These are phyloP conservation scores for Aspergillus sp. DNA, from an alignment of 2,329 filamentous ascomycete species.

Conservation along the genomic window DNA sequence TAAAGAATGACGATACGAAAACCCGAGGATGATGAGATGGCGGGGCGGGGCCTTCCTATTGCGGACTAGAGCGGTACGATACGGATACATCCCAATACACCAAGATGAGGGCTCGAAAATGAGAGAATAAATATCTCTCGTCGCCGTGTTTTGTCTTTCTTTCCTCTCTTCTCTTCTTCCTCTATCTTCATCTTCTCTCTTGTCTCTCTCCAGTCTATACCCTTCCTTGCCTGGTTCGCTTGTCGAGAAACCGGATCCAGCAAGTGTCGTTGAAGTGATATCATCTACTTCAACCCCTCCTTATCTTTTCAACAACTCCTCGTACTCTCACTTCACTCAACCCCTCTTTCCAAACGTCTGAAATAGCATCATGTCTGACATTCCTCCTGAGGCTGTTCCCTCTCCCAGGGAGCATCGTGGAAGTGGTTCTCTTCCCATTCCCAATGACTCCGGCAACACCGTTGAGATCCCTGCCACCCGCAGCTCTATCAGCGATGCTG, in stretches of 20 bases:
- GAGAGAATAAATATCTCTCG: no score
- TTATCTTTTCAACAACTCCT: constrained; percentile 9
- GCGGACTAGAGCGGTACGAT: no score
- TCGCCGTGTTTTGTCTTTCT: no score
- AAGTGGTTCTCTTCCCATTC: constrained; percentile 32
- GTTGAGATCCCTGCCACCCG: constrained; percentile 65
- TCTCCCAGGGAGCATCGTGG: constrained; percentile 22
- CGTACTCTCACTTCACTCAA: constrained; percentile 46
- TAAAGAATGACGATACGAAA: background rate
- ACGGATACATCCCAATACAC: no score
- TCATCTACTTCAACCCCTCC: constrained; percentile 8
- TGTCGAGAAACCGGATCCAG: background rate
- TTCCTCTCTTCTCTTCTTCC: no score
- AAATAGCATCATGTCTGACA: constrained; percentile 34
- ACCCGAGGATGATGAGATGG: no score
- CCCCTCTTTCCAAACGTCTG: constrained; percentile 54
- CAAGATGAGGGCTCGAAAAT: no score
- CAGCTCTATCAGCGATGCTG: constrained; percentile 61
- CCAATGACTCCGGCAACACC: constrained; percentile 44
- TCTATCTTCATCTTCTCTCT: background rate
- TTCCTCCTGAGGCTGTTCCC: constrained; percentile 36
- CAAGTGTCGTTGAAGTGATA: constrained; percentile 8
- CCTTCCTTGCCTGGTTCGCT: background rate
- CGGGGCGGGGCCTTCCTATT: no score
- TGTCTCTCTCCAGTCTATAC: background rate